Evolutionary conservation across 768 basidiomycete genomes (phyloP), one percentile per base, ranked within the genome.

Genomic region (Megacollybia marginata): DNA sequence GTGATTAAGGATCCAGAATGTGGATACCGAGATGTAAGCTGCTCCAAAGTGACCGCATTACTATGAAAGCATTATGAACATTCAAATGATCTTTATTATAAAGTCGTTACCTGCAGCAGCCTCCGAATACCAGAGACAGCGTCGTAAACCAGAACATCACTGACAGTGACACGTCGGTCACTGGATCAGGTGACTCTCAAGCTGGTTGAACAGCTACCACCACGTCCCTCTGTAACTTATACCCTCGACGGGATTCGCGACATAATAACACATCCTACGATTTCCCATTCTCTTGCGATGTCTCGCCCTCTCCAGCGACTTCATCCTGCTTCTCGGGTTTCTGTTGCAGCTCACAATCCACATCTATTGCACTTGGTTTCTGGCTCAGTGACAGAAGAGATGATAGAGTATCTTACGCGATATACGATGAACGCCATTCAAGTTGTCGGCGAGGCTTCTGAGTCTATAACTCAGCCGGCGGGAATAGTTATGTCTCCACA

Each of bases 401-500:
- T 97, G 86, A 79, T 97, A 63, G 64, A 79, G 51, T 84, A 89
- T 69, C 79, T 98, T 58, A 89, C 92, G 47, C 79, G 80, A 61
- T 81, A 84, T 71, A 78, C 86, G 42, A 78, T 78, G 55, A 80
- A 76, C 52, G 85, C 90, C 53, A 88, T 97, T 66, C 75, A 73
- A 51, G 73, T 89, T 48, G 78, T 82, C 33, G 77, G 76, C 59
- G 81, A 82, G 47, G 69, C 57, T 23, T 54, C 62, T 45, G 51
- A 57, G 48, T 63, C 62, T 49, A 67, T 57, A 23, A 52, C 59
- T 28, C 62, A 62, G 11, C 51, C 63, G 4, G 55, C 66, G 4
- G 53, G 62, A 6, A 72, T 80, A 23, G 81, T 83, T 2, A 81
- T 87, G 1, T 88, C 88, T 15, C 87, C 88, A 0, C 70, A 74